Evolutionary conservation across 441 rosid genomes (phyloP).

Genomic region (Populus hybrid): DNA sequence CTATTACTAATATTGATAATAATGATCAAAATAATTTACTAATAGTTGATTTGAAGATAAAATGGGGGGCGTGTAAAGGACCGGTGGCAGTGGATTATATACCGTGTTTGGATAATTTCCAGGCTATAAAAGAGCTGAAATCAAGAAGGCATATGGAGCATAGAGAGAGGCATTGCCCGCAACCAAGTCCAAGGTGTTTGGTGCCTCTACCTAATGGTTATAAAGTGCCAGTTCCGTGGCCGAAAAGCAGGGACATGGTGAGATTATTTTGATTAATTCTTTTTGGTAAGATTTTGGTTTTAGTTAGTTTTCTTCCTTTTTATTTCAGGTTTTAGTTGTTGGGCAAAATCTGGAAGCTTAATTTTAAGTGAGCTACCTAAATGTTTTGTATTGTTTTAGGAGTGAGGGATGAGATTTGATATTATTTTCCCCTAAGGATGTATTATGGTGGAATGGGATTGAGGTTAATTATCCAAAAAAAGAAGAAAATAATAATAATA

Average conservation of each 20-base stretch:
- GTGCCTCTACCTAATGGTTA: conserved; percentile 63
- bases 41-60: conserved; percentile 16
- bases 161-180: conserved; percentile 87
- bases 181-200: conserved; percentile 61
- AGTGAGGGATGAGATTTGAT: not conserved
- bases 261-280: conserved; percentile 46
- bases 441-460: not conserved
- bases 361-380: not conserved
- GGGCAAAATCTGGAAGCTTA: too few species aligned
- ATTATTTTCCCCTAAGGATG: not conserved
- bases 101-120: conserved; percentile 73
- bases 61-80: conserved; percentile 54
- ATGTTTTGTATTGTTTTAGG: not conserved
- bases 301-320: not conserved
- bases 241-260: conserved; percentile 97
- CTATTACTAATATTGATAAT: not conserved
- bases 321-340: not conserved
- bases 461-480: not conserved
- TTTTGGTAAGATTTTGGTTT: conserved; percentile 52
- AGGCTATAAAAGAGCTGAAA: conserved; percentile 56
- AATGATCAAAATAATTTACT: not conserved
- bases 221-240: conserved; percentile 70
- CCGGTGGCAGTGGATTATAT: conserved; percentile 57
- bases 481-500: not conserved
- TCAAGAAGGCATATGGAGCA: conserved; percentile 85